Base-by-base conservation (phyloP, 2,329 filamentous ascomycete species). In the Drechslerella stenobrocha region DNA sequence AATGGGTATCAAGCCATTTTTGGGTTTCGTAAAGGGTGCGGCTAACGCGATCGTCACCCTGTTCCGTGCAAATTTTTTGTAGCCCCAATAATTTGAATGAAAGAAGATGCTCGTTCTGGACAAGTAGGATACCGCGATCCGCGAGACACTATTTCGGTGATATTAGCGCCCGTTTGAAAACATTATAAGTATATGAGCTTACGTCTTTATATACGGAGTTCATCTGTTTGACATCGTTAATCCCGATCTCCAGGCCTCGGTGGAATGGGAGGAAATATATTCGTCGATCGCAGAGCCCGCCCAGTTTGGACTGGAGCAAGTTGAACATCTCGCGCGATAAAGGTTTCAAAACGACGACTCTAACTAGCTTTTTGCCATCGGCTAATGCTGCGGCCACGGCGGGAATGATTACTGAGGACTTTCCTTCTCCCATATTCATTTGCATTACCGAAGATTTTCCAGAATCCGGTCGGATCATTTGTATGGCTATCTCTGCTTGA, bases 371-470 rank as follows among this genome's bases (percentile, higher is more conserved):
- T 0, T 74, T 72, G 0, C 77, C 76, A 46, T 87, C 77, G 0
- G 83, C 82, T 0, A 87, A 73, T 0, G 77, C 75, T 0, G 81
- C 75, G 0, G 82, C 81, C 0, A 86, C 81, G 34, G 87, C 84
- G 0, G 86, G 86, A 0, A 86, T 79, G 48, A 90, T 88, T 1
- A 88, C 82, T 0, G 85, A 86, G 0, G 84, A 84, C 69, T 88
- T 89, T 0, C 86, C 86, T 72, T 87, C 81, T 0, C 86, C 86
- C 85, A 89, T 89, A 69, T 87, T 87, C 1, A 89, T 74, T 71
- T 88, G 84, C 77, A 87, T 80, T 0, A 85, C 80, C 0, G 79
- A 74, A 70, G 85, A 87, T 0, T 73, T 24, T 0, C 71, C 73
- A 0, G 72, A 72, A 0, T 73, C 70, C 0, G 80, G 79, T 0